phyloP scores from a whole-genome alignment of 441 rosid species.

The Adansonia rubrostipa region DNA sequence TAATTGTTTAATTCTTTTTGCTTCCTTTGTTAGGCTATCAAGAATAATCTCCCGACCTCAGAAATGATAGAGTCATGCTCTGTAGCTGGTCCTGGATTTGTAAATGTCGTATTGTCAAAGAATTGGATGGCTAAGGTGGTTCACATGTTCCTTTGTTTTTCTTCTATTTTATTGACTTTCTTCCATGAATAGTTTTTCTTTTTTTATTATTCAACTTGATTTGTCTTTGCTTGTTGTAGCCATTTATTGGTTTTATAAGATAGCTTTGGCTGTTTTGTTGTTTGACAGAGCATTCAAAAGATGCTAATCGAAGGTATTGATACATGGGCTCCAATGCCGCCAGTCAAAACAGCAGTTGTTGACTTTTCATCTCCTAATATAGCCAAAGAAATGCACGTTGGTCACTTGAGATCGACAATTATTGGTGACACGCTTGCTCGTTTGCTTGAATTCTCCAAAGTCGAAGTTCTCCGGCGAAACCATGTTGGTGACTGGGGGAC shows the following conservation, averaged over 20 bases:
- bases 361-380: slow-evolving; percentile 98
- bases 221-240: background rate
- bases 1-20: slow-evolving; percentile 12
- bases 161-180: background rate
- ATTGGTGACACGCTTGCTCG: slow-evolving; percentile 93
- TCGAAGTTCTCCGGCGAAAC: slow-evolving; percentile 87
- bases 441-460: slow-evolving; percentile 87
- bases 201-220: background rate
- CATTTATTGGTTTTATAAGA: slow-evolving; percentile 3
- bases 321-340: slow-evolving; percentile 74
- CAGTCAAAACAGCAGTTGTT: slow-evolving; percentile 70
- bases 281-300: slow-evolving; percentile 68
- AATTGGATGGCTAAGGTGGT: slow-evolving; percentile 84
- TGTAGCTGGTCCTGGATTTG: slow-evolving; percentile 86
- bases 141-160: background rate
- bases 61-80: slow-evolving; percentile 82
- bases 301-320: slow-evolving; percentile 83
- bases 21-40: slow-evolving; percentile 56
- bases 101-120: slow-evolving; percentile 69
- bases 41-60: slow-evolving; percentile 63
- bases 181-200: background rate
- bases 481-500: slow-evolving; percentile 99
- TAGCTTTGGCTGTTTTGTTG: slow-evolving; percentile 24
- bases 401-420: slow-evolving; percentile 91
- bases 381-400: slow-evolving; percentile 98